Base-by-base conservation (phyloP, 176 grass and related monocot species). In the Carex littledalei region DNA sequence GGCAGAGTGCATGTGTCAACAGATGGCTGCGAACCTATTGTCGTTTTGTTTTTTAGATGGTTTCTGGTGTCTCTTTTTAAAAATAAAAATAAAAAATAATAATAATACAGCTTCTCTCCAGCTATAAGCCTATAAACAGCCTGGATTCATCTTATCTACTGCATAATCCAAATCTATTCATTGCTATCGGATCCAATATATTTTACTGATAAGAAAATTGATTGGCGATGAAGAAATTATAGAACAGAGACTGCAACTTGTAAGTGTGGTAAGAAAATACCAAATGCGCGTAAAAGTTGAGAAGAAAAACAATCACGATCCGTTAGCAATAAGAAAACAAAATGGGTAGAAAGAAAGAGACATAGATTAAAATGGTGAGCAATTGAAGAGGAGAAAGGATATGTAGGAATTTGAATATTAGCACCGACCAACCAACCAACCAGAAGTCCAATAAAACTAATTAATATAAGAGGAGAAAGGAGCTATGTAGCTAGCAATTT, bases 1-100 rank as follows among this genome's bases (percentile, higher is more conserved):
- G 86, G 65, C 59, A 66, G 37, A 39, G 37, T 39, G 37, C 37
- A 39, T 84, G 43, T 71, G 81, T 84, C 21, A 84, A 54, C 64
- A 55, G 16, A 34, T 70, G 63, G 21, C 58, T 65, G 31, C 14
- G 69, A 34, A 9, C 35, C 34, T 39, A 77, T 77, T 77, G 72
- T 83, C 60, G 45, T 66, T 20, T 83, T 83, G 21, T 67, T 55
- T 82, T 82, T n/a, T 66, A 39, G 22, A 82, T 67, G 13, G 8
- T 82, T 82, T 61, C 54, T 50, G 47, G 2, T 50, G 10, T 12
- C 47, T 50, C 47, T 47, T 63, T 67, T 20, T 58, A 5, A 59
- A 8, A 45, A 8, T 45, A 45, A 45, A 8, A 58, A 58, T 6
- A 59, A 59, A 58, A 1, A n/a, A n/a, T 1, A 59, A 59, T 59